A percentile compares a stretch with the other conserved stretches of the same genome.
These are phyloP conservation scores for Chaetomidium leptoderma DNA, from an alignment of 495 filamentous ascomycete genomes.

Conservation along the genomic window DNA sequence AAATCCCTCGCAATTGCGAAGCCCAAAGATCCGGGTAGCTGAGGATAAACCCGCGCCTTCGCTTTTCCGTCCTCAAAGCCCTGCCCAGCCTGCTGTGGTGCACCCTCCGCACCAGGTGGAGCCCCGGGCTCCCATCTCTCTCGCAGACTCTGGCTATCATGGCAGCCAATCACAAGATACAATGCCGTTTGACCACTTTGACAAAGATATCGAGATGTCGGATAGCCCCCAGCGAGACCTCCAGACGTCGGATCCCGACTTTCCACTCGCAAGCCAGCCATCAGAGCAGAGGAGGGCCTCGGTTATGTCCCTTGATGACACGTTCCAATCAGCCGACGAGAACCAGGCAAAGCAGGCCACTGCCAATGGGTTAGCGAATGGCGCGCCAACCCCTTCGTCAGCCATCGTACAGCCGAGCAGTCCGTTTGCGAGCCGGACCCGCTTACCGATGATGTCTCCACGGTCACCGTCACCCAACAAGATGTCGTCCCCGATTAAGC, in stretches of 20 bases:
- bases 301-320: slow-evolving; percentile 19
- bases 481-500: slow-evolving; percentile 19
- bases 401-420: slow-evolving; percentile 16
- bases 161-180: slow-evolving; percentile 54
- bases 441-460: slow-evolving; percentile 26
- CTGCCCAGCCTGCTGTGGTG: slow-evolving; percentile 20
- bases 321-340: slow-evolving; percentile 67
- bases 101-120: slow-evolving; percentile 19
- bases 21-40: slow-evolving; percentile 39
- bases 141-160: slow-evolving; percentile 76
- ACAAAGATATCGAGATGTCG: slow-evolving; percentile 25
- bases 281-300: slow-evolving; percentile 25
- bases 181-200: slow-evolving; percentile 30
- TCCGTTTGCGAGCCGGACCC: slow-evolving; percentile 12
- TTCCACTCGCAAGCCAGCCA: slow-evolving; percentile 12
- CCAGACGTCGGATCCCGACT: slow-evolving; percentile 18
- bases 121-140: slow-evolving; percentile 23
- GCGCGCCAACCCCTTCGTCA: slow-evolving; percentile 17
- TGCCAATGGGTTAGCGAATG: slow-evolving; percentile 9
- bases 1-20: slow-evolving; percentile 31
- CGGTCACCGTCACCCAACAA: slow-evolving; percentile 27
- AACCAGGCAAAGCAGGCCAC: slow-evolving; percentile 36
- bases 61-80: slow-evolving; percentile 26
- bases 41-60: slow-evolving; percentile 24
- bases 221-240: slow-evolving; percentile 20